Evolutionary conservation across 2,329 filamentous ascomycete species (phyloP).

Genomic region (Fusarium udum): DNA sequence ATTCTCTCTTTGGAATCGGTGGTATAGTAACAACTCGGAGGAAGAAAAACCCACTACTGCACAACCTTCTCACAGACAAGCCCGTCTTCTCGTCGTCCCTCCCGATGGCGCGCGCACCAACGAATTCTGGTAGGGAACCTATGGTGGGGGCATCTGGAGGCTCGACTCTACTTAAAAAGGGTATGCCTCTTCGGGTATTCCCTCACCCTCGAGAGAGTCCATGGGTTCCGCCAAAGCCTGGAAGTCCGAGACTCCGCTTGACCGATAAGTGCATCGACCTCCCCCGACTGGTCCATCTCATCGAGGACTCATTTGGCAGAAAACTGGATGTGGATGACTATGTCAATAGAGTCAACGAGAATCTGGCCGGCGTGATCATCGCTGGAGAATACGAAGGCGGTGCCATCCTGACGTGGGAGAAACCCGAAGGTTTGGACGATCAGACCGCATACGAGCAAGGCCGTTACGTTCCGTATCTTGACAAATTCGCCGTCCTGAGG

Average conservation of each 20-base stretch:
- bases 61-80: conserved; percentile 96
- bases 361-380: conserved; percentile 90
- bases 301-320: conserved; percentile 91
- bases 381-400: conserved; percentile 97
- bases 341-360: conserved; percentile 79
- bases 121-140: conserved; percentile 40
- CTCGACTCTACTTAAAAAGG: conserved; percentile 88
- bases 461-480: conserved; percentile 88
- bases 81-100: conserved; percentile 92
- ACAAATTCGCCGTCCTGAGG: conserved; percentile 95
- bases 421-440: conserved; percentile 68
- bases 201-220: conserved; percentile 75
- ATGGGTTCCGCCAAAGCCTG: conserved; percentile 74
- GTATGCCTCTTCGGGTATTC: conserved; percentile 87
- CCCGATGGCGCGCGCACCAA: conserved; percentile 71
- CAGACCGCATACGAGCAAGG: conserved; percentile 63
- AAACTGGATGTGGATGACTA: conserved; percentile 87
- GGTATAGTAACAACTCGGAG: conserved; percentile 64
- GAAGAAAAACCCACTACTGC: conserved; percentile 84
- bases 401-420: conserved; percentile 94
- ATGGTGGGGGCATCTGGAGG: conserved; percentile 44
- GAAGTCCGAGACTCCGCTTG: conserved; percentile 70
- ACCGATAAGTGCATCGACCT: conserved; percentile 86
- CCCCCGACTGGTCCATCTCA: conserved; percentile 81
- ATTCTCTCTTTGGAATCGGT: conserved; percentile 61